These are phyloP conservation scores for Candida mattraensis DNA, from an alignment of 805 yeast species.

Conservation along the genomic window DNA sequence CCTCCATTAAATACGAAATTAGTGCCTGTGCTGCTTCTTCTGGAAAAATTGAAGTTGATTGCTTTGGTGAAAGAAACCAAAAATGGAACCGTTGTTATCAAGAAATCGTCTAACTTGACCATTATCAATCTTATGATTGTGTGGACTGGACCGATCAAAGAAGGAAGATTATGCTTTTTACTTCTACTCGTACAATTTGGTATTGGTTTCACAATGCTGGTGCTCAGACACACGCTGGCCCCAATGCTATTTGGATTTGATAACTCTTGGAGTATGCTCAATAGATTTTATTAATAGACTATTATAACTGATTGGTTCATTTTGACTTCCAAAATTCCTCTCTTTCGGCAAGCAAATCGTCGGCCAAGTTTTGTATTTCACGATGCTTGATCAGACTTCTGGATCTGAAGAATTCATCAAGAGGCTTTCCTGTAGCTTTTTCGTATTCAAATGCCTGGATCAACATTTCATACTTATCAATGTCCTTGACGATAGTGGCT, in stretches of 20 bases:
- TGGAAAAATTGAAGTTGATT: conserved; percentile 53
- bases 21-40: conserved; percentile 39
- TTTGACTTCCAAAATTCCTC: conserved; percentile 36
- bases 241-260: conserved; percentile 87
- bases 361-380: conserved; percentile 70
- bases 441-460: conserved; percentile 85
- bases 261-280: conserved; percentile 51
- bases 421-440: conserved; percentile 56
- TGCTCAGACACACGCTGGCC: conserved; percentile 80
- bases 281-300: conserved; percentile 24
- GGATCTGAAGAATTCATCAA: conserved; percentile 70
- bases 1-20: conserved; percentile 28
- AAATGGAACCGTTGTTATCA: conserved; percentile 25
- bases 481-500: conserved; percentile 88
- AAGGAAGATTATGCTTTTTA: conserved; percentile 65
- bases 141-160: conserved; percentile 88
- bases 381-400: conserved; percentile 61
- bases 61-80: conserved; percentile 36
- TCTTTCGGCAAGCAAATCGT: conserved; percentile 53
- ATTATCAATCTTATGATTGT: conserved; percentile 80
- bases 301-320: not conserved
- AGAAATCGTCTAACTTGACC: conserved; percentile 76
- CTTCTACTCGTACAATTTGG: conserved; percentile 63
- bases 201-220: conserved; percentile 65
- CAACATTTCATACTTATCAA: conserved; percentile 87